Evolutionary conservation across 768 basidiomycete genomes (phyloP), one percentile per base, ranked within the genome.

Genomic region (Xanthoconium purpureum): DNA sequence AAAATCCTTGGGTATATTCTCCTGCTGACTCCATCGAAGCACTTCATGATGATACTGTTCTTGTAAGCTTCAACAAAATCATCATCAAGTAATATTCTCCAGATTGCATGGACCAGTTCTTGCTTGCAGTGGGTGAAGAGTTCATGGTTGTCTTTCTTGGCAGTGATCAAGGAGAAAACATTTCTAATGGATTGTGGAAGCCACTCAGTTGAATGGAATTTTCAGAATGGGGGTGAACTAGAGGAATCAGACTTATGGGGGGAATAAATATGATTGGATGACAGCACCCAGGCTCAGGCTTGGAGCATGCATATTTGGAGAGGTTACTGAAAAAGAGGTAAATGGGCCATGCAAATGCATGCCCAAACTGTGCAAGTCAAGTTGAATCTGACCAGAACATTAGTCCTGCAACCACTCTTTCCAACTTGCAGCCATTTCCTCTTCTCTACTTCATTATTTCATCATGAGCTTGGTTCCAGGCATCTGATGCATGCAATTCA

Each of bases 401-500:
- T 12, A 42, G n/a, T 3, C 18, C 40, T 2, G 18, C 18, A 11
- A 42, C 12, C 6, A 39, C 24, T 24, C 24, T 24, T 24, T 24
- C 24, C 24, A 24, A 24, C 24, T 24, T 24, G 24, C 24, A 24
- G 4, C 24, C 24, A 24, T 24, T 4, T 4, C 24, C 24, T 24
- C 24, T 24, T 24, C 24, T 24, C 24, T 39, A 14, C 9, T 39
- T 39, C 15, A 17, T 14, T 15, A 39, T 7, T n/a, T 39, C 17
- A n/a, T 39, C 38, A 15, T 70, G 64, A 4, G 62, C 67, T 1
- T 46, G 18, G 5, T 59, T 59, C 56, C 66, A 68, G 0, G 62
- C 54, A 32, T 65, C 56, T 0, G 67, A 69, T 0, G 57, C 61
- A 40, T 67, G 70, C 5, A 69, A 39, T 20, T 71, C 62, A 20